phyloP scores from a whole-genome alignment of 2,329 filamentous ascomycete species.

The Aspergillus melleus region DNA sequence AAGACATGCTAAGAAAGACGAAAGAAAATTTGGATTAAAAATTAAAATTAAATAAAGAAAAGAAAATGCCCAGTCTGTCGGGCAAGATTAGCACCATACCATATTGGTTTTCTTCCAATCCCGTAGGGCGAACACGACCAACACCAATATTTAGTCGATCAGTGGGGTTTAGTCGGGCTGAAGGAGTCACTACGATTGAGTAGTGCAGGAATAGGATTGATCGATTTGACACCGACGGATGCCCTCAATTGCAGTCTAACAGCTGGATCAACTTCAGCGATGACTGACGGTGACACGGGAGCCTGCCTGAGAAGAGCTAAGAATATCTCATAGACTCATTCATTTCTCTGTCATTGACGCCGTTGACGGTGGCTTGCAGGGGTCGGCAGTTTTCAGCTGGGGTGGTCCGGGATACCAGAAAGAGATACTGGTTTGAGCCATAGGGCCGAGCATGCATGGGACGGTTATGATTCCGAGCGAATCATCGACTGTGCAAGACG shows the following conservation, averaged over 20 bases:
- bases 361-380: not conserved
- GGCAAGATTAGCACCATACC: conserved; percentile 12
- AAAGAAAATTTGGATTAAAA: not conserved
- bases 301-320: not conserved
- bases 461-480: not conserved
- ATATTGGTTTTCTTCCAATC: conserved; percentile 6
- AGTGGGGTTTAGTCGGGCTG: conserved; percentile 13
- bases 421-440: conserved; percentile 1
- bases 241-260: not conserved
- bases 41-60: conserved; percentile 1
- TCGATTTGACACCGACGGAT: not conserved
- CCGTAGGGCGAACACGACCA: conserved; percentile 14
- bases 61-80: conserved; percentile 8
- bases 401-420: not conserved
- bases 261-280: conserved; percentile 4
- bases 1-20: not conserved
- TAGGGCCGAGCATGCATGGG: conserved; percentile 4
- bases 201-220: not conserved
- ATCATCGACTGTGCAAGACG: not conserved
- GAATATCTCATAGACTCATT: not conserved
- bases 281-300: not conserved
- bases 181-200: conserved; percentile 1
- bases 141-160: conserved; percentile 19
- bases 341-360: not conserved
- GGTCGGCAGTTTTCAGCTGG: conserved; percentile 4